Evolutionary conservation across 805 yeast species (phyloP).

Genomic region (Ogataea siamensis): DNA sequence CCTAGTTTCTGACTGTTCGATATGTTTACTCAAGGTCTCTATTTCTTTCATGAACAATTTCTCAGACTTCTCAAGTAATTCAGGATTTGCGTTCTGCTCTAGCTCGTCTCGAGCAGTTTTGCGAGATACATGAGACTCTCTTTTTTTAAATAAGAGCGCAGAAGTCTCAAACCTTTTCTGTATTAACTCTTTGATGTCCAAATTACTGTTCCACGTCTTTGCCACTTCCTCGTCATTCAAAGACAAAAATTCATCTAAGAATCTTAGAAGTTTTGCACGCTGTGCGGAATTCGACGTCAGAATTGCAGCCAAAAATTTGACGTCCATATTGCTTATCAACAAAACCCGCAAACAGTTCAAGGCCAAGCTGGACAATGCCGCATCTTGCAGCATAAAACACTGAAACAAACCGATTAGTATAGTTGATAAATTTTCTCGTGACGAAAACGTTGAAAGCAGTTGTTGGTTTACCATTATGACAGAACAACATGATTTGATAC

Average conservation of each 20-base stretch:
- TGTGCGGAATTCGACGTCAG: background rate
- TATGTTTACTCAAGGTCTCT: slow-evolving; percentile 36
- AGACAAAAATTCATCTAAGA: slow-evolving; percentile 12
- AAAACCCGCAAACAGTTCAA: slow-evolving; percentile 27
- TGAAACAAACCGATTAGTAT: slow-evolving; percentile 19
- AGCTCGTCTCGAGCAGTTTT: slow-evolving; percentile 3
- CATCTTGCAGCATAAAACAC: slow-evolving; percentile 9
- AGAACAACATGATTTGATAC: slow-evolving; percentile 25
- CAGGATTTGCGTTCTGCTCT: slow-evolving; percentile 4
- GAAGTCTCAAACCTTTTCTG: too few relatives aligned
- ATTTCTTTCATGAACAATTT: slow-evolving; percentile 27
- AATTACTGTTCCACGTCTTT: slow-evolving; percentile 10
- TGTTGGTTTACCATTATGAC: slow-evolving; percentile 23
- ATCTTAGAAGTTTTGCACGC: background rate
- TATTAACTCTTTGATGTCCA: too few relatives aligned
- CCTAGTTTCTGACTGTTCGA: slow-evolving; percentile 45
- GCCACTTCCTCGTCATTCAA: slow-evolving; percentile 26
- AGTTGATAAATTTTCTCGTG: slow-evolving; percentile 11
- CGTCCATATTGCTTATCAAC: slow-evolving; percentile 10
- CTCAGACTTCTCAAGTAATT: background rate
- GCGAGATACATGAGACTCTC: too few relatives aligned
- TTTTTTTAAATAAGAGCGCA: too few relatives aligned
- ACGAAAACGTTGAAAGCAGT: slow-evolving; percentile 10
- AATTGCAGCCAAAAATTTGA: background rate
- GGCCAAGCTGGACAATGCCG: slow-evolving; percentile 18